Evolutionary conservation across 139 green algal species (phyloP), one percentile per base, ranked within the genome.

Genomic region (Chara braunii): DNA sequence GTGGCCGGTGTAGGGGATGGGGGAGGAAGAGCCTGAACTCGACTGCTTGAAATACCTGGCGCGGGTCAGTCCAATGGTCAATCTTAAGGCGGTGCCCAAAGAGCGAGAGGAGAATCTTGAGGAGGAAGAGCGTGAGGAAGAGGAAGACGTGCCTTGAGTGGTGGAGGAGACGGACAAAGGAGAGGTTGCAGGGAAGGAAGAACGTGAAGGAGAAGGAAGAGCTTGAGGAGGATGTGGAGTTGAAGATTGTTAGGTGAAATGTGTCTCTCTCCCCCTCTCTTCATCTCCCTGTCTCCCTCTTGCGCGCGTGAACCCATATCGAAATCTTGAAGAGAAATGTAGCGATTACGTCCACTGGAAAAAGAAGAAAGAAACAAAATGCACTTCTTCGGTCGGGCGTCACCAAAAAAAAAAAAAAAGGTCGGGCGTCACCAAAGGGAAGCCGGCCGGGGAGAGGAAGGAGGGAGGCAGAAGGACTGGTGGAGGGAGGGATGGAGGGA

Each of bases 151-250:
- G 18, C 18, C 40, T 18, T n/a, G 18, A 48, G 24, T 22, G 7
- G 60, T 3, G 11, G 44, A 64, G 2, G 44, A 70, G n/a, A 29
- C 36, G 51, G 23, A 31, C 7, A 50, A 66, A 14, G 60, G 43
- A 7, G 60, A 69, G 4, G 42, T 64, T 3, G 43, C 37, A 0
- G n/a, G n/a, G n/a, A 50, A 69, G 51, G 60, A 69, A 12, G 43
- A 50, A 69, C 28, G 60, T 50, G 1, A 50, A 69, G 11, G 60
- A 66, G 28, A 26, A 68, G 4, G 14, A 40, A 1, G 58, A 63
- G 0, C 31, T 26, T 5, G 60, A 69, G 1, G 43, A 68, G n/a
- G 60, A 68, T 7, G 51, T 6, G 18, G 34, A 36, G 11, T 37
- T 66, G 35, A 55, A 55, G 8, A 7, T 28, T 8, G 40, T 48